Evolutionary conservation across 768 basidiomycete genomes (phyloP).

Genomic region (Chalciporus sphaerocephalus): DNA sequence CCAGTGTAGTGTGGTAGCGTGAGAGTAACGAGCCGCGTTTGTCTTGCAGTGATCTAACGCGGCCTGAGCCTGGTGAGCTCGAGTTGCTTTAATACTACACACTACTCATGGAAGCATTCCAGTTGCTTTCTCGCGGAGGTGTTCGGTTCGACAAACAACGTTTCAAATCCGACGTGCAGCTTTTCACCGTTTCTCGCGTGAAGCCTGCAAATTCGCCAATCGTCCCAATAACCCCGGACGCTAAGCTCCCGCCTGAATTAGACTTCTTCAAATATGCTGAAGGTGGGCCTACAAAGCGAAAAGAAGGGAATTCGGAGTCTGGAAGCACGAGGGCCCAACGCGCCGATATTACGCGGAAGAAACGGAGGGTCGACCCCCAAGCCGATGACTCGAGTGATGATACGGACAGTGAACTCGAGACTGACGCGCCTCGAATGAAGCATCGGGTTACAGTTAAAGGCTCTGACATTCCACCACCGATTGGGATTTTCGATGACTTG

Average conservation of each 20-base stretch:
- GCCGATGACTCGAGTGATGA: slow-evolving; percentile 20
- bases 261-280: slow-evolving; percentile 91
- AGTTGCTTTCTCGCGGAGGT: slow-evolving; percentile 83
- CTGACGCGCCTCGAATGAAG: slow-evolving; percentile 28
- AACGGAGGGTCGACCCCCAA: slow-evolving; percentile 25
- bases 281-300: slow-evolving; percentile 51
- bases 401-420: slow-evolving; percentile 20
- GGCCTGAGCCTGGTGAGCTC: too few relatives aligned
- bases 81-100: too few relatives aligned
- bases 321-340: slow-evolving; percentile 10
- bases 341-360: slow-evolving; percentile 23
- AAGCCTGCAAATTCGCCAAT: slow-evolving; percentile 23
- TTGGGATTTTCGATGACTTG: slow-evolving; percentile 57
- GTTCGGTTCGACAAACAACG: slow-evolving; percentile 72
- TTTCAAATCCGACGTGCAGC: slow-evolving; percentile 62
- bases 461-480: slow-evolving; percentile 55
- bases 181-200: slow-evolving; percentile 55
- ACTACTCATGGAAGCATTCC: slow-evolving; percentile 80
- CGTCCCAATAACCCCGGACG: slow-evolving; percentile 27
- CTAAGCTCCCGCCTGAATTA: slow-evolving; percentile 67
- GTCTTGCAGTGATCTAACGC: neutral
- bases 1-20: too few relatives aligned
- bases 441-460: slow-evolving; percentile 79
- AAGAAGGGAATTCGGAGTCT: slow-evolving; percentile 26
- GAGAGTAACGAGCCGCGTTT: neutral